phyloP scores from a whole-genome alignment of 352 stramenopile species.

The Pythium aphanidermatum region DNA sequence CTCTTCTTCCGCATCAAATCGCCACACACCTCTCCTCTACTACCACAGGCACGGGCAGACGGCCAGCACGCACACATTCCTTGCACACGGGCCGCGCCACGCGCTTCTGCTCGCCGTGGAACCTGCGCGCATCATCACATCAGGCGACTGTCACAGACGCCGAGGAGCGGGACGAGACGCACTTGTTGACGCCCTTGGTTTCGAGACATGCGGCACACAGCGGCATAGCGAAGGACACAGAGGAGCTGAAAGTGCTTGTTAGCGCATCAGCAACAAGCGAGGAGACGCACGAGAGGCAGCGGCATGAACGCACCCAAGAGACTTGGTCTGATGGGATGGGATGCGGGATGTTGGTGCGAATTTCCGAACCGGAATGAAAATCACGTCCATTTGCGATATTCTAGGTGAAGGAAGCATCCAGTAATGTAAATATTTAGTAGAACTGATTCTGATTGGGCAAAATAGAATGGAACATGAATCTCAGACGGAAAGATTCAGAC shows the following conservation, averaged over 20 bases:
- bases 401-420: too few relatives aligned
- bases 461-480: too few relatives aligned
- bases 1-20: background rate
- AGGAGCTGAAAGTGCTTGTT: background rate
- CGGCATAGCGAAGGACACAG: conserved; percentile 31
- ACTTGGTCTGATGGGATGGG: too few relatives aligned
- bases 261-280: background rate
- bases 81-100: conserved; percentile 58
- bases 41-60: conserved; percentile 7
- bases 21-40: background rate
- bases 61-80: conserved; percentile 54
- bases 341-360: too few relatives aligned
- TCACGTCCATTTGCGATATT: too few relatives aligned
- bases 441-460: too few relatives aligned
- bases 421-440: too few relatives aligned
- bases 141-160: background rate
- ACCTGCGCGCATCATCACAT: conserved; percentile 9
- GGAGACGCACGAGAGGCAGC: too few relatives aligned
- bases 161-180: background rate
- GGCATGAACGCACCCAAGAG: too few relatives aligned
- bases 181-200: conserved; percentile 81
- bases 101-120: conserved; percentile 19
- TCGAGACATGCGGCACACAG: conserved; percentile 64
- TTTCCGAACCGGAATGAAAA: too few relatives aligned
- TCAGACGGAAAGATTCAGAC: too few relatives aligned